Evolutionary conservation across 257 asterid genomes (phyloP).

Genomic region (Solanum pennellii): DNA sequence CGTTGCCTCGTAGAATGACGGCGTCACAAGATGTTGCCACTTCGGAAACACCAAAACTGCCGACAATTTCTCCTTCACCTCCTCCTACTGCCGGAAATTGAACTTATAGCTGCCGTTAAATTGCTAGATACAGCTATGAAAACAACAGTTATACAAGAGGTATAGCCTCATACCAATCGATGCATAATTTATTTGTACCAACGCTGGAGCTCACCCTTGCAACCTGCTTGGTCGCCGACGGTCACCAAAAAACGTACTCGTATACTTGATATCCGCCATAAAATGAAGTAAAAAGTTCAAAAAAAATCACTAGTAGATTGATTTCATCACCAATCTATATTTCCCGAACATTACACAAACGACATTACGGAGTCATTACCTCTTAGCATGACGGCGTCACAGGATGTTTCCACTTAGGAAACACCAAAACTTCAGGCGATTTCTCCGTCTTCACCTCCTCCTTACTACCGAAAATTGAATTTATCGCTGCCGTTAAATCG

Average conservation of each 20-base stretch:
- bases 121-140: conserved; percentile 29
- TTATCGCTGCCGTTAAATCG: conserved; percentile 20
- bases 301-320: neutral
- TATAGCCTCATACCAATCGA: conserved; percentile 62
- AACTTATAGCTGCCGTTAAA: conserved; percentile 13
- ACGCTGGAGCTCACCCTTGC: conserved; percentile 39
- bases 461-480: neutral
- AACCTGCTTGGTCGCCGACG: conserved; percentile 38
- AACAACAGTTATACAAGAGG: conserved; percentile 59
- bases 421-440: neutral
- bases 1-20: conserved; percentile 13
- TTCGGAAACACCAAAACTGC: conserved; percentile 8
- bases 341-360: neutral
- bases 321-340: neutral
- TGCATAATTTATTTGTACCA: conserved; percentile 39
- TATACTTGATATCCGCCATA: neutral
- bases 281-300: neutral
- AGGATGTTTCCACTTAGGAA: conserved; percentile 23
- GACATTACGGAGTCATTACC: conserved; percentile 6
- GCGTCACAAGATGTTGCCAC: conserved; percentile 27
- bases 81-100: conserved; percentile 2
- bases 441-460: conserved; percentile 9
- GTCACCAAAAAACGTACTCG: conserved; percentile 1
- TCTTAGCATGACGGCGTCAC: conserved; percentile 16
- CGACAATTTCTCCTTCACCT: conserved; percentile 1